phyloP scores from a whole-genome alignment of 768 basidiomycete genomes.

The Pleurotus giganteus region DNA sequence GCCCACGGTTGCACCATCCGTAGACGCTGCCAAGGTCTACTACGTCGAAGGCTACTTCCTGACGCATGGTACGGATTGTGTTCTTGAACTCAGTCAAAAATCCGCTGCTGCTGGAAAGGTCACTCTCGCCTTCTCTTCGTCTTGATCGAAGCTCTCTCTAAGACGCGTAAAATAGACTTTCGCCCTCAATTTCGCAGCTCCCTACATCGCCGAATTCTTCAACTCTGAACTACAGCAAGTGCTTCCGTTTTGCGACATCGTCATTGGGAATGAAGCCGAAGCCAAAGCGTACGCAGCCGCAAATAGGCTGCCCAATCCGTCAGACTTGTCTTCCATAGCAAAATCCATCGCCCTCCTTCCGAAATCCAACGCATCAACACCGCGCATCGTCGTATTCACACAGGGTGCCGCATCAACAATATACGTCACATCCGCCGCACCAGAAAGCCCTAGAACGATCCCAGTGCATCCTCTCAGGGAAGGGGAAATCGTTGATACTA shows the following conservation, averaged over 20 bases:
- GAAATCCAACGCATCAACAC: constrained; percentile 72
- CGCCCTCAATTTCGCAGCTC: constrained; percentile 89
- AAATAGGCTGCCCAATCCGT: constrained; percentile 62
- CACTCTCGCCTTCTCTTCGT: background rate
- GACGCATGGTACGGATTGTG: constrained; percentile 79
- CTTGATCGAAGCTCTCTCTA: constrained; percentile 4
- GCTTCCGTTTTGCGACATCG: constrained; percentile 78
- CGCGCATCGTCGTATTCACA: constrained; percentile 85
- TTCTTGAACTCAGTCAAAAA: constrained; percentile 71
- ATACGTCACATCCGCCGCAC: constrained; percentile 59
- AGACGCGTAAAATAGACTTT: constrained; percentile 57
- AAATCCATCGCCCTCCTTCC: constrained; percentile 66
- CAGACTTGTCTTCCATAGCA: constrained; percentile 69
- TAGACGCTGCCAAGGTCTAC: constrained; percentile 78
- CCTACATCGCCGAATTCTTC: constrained; percentile 97
- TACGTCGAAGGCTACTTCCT: constrained; percentile 98
- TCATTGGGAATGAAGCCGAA: constrained; percentile 94
- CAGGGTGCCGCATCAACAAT: constrained; percentile 83
- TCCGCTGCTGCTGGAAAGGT: constrained; percentile 78
- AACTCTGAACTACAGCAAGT: constrained; percentile 73
- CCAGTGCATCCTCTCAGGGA: constrained; percentile 54
- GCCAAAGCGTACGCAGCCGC: constrained; percentile 84
- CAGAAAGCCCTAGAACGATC: constrained; percentile 53
- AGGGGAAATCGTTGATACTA: constrained; percentile 86
- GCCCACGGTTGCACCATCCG: constrained; percentile 65